Evolutionary conservation across 768 basidiomycete genomes (phyloP), one percentile per base, ranked within the genome.

Genomic region (Rubroboletus pulcherrimus): DNA sequence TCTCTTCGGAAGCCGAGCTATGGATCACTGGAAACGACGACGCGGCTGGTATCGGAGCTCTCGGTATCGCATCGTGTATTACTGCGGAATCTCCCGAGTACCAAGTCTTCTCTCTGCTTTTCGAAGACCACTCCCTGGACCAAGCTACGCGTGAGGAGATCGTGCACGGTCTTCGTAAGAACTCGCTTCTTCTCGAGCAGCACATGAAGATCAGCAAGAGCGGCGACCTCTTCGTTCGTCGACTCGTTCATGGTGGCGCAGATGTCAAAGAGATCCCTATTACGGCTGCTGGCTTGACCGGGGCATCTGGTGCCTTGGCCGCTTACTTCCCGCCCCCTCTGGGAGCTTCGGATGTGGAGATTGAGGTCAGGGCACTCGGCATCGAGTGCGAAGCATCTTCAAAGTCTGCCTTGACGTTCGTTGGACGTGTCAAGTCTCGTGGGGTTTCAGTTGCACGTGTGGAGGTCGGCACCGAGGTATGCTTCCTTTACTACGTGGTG

Each of bases 11-110:
- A 26, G 60, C 64, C 2, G 68, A 70, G 24, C 19, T 70, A 3
- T 70, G 68, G 68, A 61, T 70, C 49, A 66, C 60, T 2, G 67
- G 66, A 5, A 71, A 70, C 33, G 68, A 70, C 37, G 61, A 71
- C 30, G 63, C 68, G 1, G 66, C 57, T 45, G 68, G 68, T 30
- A 70, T 70, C 15, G 69, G 66, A 11, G 69, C 68, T 17, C 60
- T 70, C 14, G 69, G 68, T 29, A 34, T 70, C 21, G 64, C 66
- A 3, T 66, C 69, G 0, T 70, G 68, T 48, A 49, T 70, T 6
- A 61, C 67, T 4, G 67, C 69, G 8, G 68, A 70, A 24, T 70
- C 66, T 5, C 66, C 66, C 12, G 69, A 68, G 34, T 70, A 66
- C 44, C 61, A 58, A 31, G 65, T 66, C 2, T 70, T 59, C 29